phyloP scores from a whole-genome alignment of 768 basidiomycete genomes.

The Butyriboletus loyo region DNA sequence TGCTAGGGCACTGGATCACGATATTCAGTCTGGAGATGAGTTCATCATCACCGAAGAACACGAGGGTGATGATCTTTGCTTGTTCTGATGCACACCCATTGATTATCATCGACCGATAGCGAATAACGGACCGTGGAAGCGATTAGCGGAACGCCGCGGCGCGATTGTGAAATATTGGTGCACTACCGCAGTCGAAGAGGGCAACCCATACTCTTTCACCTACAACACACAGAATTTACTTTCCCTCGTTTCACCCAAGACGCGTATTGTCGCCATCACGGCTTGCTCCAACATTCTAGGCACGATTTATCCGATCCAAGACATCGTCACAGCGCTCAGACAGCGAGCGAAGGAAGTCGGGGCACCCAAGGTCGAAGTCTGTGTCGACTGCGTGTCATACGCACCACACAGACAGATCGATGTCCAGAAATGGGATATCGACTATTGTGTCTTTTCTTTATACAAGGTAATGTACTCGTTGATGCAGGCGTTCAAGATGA shows the following conservation, averaged over 20 bases:
- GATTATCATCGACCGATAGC: slow-evolving; percentile 38
- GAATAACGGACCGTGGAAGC: slow-evolving; percentile 76
- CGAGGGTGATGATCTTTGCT: slow-evolving; percentile 50
- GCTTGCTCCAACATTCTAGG: slow-evolving; percentile 79
- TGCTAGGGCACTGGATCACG: slow-evolving; percentile 54
- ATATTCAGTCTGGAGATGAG: slow-evolving; percentile 61
- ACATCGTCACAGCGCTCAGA: slow-evolving; percentile 50
- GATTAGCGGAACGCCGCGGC: slow-evolving; percentile 56
- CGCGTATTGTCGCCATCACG: slow-evolving; percentile 70
- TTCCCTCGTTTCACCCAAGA: slow-evolving; percentile 59
- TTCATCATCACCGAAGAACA: slow-evolving; percentile 79
- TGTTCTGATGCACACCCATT: background rate
- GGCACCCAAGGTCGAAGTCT: slow-evolving; percentile 59
- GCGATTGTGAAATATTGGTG: slow-evolving; percentile 60
- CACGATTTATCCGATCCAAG: slow-evolving; percentile 57
- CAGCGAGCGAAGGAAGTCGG: slow-evolving; percentile 50
- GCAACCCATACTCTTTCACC: slow-evolving; percentile 66
- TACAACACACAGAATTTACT: slow-evolving; percentile 55
- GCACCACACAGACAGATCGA: slow-evolving; percentile 72
- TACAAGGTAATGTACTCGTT: slow-evolving; percentile 56
- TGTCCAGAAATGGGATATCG: slow-evolving; percentile 74
- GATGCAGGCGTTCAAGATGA: background rate
- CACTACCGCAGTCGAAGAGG: slow-evolving; percentile 41
- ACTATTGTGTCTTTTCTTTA: slow-evolving; percentile 67
- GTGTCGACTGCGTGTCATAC: slow-evolving; percentile 76